These are phyloP conservation scores for Rhodocollybia butyracea DNA, from an alignment of 768 basidiomycete genomes.

Conservation along the genomic window DNA sequence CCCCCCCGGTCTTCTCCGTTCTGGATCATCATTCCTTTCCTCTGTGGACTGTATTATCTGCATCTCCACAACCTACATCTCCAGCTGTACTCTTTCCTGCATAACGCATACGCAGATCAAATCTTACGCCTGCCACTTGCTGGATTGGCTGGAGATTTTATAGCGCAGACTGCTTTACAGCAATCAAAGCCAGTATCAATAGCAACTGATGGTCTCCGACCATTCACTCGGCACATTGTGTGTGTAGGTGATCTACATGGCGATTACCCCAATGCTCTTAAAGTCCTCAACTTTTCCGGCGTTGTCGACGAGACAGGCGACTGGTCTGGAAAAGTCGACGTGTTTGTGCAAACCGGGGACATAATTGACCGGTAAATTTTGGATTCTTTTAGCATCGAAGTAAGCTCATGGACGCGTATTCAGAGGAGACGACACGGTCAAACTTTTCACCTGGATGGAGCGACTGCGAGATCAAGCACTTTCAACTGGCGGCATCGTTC, in stretches of 20 bases:
- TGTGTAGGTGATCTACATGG: conserved; percentile 95
- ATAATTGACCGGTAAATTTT: conserved; percentile 80
- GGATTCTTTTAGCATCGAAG: not conserved
- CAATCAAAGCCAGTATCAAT: no score
- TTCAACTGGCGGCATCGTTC: conserved; percentile 62
- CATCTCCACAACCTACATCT: not conserved
- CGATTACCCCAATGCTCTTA: conserved; percentile 74
- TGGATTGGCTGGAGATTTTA: not conserved
- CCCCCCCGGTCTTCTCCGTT: not conserved
- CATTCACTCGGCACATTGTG: conserved; percentile 59
- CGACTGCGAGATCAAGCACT: conserved; percentile 72
- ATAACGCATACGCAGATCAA: not conserved
- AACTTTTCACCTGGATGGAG: conserved; percentile 84
- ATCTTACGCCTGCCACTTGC: not conserved
- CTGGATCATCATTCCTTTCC: not conserved
- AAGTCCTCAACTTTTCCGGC: conserved; percentile 75
- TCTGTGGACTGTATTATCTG: not conserved
- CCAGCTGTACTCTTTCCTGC: not conserved
- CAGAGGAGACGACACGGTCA: conserved; percentile 89
- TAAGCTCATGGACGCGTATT: not conserved
- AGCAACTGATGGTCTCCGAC: not conserved
- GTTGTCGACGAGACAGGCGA: conserved; percentile 69
- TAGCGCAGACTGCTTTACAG: no score
- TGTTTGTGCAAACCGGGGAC: conserved; percentile 94
- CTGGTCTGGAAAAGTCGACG: conserved; percentile 83